phyloP scores from a whole-genome alignment of 1,284 basidiomycete genomes.

The Austroboletus novae-zelandiae region DNA sequence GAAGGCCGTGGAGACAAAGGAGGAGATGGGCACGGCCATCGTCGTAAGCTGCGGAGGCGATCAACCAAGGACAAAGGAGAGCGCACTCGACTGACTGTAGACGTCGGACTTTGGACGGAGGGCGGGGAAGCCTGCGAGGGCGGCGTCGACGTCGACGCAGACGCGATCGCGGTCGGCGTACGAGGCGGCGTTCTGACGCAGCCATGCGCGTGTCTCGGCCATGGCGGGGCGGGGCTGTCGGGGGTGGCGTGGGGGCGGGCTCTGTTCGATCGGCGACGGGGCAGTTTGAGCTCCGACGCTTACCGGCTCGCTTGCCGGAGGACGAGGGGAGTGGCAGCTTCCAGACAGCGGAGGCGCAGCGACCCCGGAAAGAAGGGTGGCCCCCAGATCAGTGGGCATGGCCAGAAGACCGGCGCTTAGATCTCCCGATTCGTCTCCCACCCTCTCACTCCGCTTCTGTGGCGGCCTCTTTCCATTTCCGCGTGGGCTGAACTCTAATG shows the following conservation, averaged over 20 bases:
- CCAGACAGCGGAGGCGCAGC: not conserved
- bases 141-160: constrained; percentile 62
- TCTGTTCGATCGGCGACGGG: constrained; percentile 11
- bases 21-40: constrained; percentile 91
- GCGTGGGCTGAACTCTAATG: constrained; percentile 24
- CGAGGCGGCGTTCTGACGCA: constrained; percentile 63
- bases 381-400: constrained; percentile 14
- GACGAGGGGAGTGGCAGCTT: not conserved
- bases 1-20: constrained; percentile 85
- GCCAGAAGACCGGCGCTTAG: constrained; percentile 19
- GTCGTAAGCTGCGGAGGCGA: constrained; percentile 71
- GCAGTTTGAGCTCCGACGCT: constrained; percentile 2
- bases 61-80: constrained; percentile 3
- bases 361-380: constrained; percentile 8
- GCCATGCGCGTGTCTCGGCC: constrained; percentile 59
- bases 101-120: constrained; percentile 89
- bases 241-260: not conserved
- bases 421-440: constrained; percentile 26
- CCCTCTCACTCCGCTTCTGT: constrained; percentile 32
- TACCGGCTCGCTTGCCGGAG: not conserved
- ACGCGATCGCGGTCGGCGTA: constrained; percentile 62
- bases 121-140: constrained; percentile 58
- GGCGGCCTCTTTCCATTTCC: constrained; percentile 37
- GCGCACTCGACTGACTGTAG: constrained; percentile 63
- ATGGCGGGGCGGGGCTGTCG: constrained; percentile 2